Percentiles rank a stretch among this genome's conserved stretches.
Conservation (phyloP, 2,329 filamentous ascomycete genomes). For the Xylariales sp. region DNA sequence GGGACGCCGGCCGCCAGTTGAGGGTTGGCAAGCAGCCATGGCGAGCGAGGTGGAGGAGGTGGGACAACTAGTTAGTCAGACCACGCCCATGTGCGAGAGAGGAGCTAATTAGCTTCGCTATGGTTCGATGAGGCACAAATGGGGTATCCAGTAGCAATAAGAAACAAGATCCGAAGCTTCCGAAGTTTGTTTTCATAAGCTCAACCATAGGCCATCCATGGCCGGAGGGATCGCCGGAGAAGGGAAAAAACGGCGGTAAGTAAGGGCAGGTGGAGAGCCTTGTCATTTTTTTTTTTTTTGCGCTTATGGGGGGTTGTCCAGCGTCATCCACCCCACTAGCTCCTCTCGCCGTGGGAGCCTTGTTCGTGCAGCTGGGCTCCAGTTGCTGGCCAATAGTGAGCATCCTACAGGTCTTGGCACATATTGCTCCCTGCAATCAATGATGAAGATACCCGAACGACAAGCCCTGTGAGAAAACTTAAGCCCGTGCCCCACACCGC, state of each 20-base stretch:
- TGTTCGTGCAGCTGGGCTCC: slow-evolving; percentile 1
- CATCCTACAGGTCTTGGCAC: slow-evolving; percentile 3
- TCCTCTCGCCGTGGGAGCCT: background rate
- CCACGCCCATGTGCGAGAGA: no score
- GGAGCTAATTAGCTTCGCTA: no score
- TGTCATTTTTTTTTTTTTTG: background rate
- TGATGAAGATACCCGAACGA: no score
- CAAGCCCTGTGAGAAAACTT: no score
- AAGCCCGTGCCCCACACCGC: background rate
- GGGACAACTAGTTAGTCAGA: background rate
- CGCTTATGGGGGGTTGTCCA: background rate
- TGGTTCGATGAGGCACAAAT: no score
- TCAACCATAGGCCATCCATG: no score
- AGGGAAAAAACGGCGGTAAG: no score
- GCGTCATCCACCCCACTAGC: slow-evolving; percentile 6
- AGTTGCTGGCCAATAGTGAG: background rate
- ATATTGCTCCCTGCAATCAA: background rate
- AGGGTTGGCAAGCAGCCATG: no score
- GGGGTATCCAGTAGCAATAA: background rate
- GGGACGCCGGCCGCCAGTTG: no score
- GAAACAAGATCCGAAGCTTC: background rate
- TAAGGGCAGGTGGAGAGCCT: background rate
- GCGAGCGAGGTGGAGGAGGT: no score
- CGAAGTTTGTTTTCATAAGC: background rate
- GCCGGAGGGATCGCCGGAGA: no score